Evolutionary conservation across 2,329 filamentous ascomycete genomes (phyloP).

Genomic region (Huntiella savannae): DNA sequence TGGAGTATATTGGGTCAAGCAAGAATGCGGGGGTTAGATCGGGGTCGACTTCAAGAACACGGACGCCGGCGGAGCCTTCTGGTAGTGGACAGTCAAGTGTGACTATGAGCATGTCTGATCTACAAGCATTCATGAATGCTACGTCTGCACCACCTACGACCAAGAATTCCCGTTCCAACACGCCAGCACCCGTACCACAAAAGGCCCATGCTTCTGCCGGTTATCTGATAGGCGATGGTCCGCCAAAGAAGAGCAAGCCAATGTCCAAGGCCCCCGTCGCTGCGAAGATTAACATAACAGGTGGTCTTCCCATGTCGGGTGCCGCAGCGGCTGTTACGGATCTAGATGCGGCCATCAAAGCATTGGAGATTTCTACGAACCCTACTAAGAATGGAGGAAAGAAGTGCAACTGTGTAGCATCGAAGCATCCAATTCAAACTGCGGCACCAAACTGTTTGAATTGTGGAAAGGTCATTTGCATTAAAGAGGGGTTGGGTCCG

Average conservation of each 20-base stretch:
- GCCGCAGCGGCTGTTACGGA: conserved; percentile 54
- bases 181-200: conserved; percentile 25
- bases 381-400: conserved; percentile 45
- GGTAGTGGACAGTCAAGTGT: not conserved
- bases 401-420: conserved; percentile 74
- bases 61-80: not conserved
- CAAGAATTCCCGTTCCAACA: conserved; percentile 14
- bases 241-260: conserved; percentile 25
- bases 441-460: conserved; percentile 82
- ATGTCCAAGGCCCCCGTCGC: conserved; percentile 15
- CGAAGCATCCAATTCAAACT: conserved; percentile 70
- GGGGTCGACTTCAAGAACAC: not conserved
- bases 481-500: conserved; percentile 81
- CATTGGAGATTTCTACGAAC: conserved; percentile 82
- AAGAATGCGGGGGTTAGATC: conserved; percentile 5
- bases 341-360: conserved; percentile 64
- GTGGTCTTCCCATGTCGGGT: conserved; percentile 67
- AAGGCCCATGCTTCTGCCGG: conserved; percentile 53
- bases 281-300: conserved; percentile 53
- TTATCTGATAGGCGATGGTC: conserved; percentile 60
- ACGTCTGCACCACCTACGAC: conserved; percentile 2
- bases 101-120: not conserved
- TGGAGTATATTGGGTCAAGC: conserved; percentile 49
- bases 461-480: conserved; percentile 89
- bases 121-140: conserved; percentile 2